Evolutionary conservation across 768 basidiomycete genomes (phyloP), one percentile per base, ranked within the genome.

Genomic region (Panaeolus papilionaceus): DNA sequence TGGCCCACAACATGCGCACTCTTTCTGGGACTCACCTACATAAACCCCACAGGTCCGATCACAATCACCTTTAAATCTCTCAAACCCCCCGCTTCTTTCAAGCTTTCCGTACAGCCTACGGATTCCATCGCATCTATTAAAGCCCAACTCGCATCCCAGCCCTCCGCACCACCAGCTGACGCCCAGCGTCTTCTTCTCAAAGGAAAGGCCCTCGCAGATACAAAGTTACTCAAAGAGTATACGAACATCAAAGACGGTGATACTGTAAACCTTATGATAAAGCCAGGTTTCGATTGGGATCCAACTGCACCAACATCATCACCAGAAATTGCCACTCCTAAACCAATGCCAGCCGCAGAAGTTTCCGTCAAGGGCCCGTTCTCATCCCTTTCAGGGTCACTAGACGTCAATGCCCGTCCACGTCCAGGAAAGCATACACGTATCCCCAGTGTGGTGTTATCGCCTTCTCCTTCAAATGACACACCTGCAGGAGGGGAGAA

Each of bases 121-220:
- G 94, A 98, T 76, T 87, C 95, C 63, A 88, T 99, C 79, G 79
- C 86, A 47, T 77, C 88, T 54, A 88, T 98, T 77, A 99, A 99
- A 78, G 74, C 84, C 2, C 88, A 88, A 69, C 88, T 99, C 66
- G 86, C 91, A 14, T 75, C 87, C 0, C 82, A 89, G 71, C 81
- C 88, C 37, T 80, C 82, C 62, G 93, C 94, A 0, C 96, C 96
- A 0, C 87, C 92, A 9, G 86, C 89, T 54, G 90, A 94, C 75
- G 83, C 86, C 38, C 96, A 98, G 78, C 84, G 98, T 3, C 86
- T 98, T 16, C 83, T 99, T 11, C 83, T 98, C 64, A 98, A 96
- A 79, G 98, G 98, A 66, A 99, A 99, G 78, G 95, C 92, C 0
- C 86, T 99, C 70, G 89, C 89, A 16, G 97, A 98, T 81, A 81